Conservation (phyloP, 305 asterid species). For the Plantago coronopus region DNA sequence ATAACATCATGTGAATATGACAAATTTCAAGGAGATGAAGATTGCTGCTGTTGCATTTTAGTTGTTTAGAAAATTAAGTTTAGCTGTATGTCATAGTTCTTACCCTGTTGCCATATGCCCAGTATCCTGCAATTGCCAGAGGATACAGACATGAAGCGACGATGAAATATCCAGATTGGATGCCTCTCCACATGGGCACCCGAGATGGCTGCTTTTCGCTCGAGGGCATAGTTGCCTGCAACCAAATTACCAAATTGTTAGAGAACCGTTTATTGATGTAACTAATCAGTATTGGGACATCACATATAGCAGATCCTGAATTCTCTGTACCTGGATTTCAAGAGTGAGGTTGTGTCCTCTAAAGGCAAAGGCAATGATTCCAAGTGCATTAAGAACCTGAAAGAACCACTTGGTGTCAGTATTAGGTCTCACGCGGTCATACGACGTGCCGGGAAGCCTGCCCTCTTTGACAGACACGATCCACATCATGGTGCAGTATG, state of each 20-base stretch:
- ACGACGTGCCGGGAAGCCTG: constrained; percentile 53
- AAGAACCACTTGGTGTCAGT: constrained; percentile 38
- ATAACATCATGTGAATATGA: not conserved
- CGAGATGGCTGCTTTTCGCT: constrained; percentile 83
- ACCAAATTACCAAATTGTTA: not conserved
- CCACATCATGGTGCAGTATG: constrained; percentile 79
- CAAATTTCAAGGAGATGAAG: too few relatives aligned
- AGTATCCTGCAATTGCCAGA: constrained; percentile 69
- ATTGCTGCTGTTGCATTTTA: too few relatives aligned
- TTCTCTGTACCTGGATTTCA: constrained; percentile 71
- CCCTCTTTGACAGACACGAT: constrained; percentile 62
- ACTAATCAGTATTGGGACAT: not conserved
- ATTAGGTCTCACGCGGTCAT: constrained; percentile 40
- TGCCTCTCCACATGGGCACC: constrained; percentile 96
- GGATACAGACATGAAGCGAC: constrained; percentile 78
- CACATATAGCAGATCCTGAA: not conserved
- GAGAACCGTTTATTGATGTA: not conserved
- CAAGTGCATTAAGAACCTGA: constrained; percentile 70
- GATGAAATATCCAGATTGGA: constrained; percentile 50
- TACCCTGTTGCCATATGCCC: constrained; percentile 83
- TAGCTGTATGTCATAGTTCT: not conserved
- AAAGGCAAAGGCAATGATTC: constrained; percentile 82
- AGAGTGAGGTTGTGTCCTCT: constrained; percentile 89
- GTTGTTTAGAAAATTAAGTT: not conserved
- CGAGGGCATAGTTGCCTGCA: constrained; percentile 92